Evolutionary conservation across 257 asterid species (phyloP).

Genomic region (Plantago ovata): DNA sequence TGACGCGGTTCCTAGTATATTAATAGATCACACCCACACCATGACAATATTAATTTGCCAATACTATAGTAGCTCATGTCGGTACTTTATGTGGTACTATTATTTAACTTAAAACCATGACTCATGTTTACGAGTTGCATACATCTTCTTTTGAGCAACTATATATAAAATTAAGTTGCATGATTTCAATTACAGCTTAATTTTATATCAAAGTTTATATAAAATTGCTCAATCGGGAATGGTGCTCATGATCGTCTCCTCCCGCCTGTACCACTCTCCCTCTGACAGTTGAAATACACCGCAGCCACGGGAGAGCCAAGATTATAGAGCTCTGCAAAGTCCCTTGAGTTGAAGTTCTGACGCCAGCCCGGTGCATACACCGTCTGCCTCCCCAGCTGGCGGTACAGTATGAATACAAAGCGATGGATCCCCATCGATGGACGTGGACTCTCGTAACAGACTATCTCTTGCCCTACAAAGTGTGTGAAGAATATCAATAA

Average conservation of each 20-base stretch:
- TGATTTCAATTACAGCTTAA: no score
- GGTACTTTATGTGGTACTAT: no score
- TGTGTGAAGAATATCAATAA: neutral
- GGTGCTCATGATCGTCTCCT: conserved; percentile 27
- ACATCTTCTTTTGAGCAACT: no score
- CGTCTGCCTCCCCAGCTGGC: conserved; percentile 46
- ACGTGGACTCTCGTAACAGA: conserved; percentile 53
- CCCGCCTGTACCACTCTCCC: conserved; percentile 54
- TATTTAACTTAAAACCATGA: no score
- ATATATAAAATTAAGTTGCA: no score
- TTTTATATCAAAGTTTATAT: no score
- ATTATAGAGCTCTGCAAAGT: conserved; percentile 54
- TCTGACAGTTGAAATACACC: conserved; percentile 43
- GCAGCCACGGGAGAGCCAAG: conserved; percentile 59
- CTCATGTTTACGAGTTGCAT: no score
- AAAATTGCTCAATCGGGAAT: no score
- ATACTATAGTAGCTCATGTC: no score
- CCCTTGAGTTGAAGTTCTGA: conserved; percentile 48
- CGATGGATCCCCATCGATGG: conserved; percentile 70
- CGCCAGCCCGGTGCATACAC: conserved; percentile 60
- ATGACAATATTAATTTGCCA: no score
- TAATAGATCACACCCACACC: no score
- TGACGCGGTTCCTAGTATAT: no score
- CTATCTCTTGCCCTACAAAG: conserved; percentile 48
- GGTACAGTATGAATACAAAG: conserved; percentile 41